phyloP scores from a whole-genome alignment of 345 rosid genomes.

The Eucalyptus globulus region DNA sequence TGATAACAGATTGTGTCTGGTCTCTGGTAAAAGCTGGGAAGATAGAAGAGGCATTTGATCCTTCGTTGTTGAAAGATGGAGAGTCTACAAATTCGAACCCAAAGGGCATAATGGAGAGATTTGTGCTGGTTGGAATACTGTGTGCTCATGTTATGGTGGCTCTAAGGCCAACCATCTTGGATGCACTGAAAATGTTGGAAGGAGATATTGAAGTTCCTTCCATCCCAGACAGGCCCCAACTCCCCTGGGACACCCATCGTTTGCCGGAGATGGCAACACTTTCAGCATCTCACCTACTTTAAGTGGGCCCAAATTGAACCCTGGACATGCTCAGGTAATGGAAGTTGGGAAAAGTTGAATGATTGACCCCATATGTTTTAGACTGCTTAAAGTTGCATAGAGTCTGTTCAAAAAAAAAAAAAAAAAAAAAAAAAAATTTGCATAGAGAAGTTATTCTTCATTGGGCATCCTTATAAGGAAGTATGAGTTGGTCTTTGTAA shows the following conservation, averaged over 20 bases:
- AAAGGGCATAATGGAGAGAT: slow-evolving; percentile 72
- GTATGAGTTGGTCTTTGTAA: neutral
- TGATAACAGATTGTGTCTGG: slow-evolving; percentile 96
- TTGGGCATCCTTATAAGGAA: neutral
- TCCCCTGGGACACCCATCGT: slow-evolving; percentile 42
- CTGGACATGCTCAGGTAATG: slow-evolving; percentile 13
- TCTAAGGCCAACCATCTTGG: slow-evolving; percentile 67
- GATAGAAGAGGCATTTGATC: slow-evolving; percentile 46
- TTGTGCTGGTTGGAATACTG: slow-evolving; percentile 65
- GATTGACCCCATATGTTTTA: neutral
- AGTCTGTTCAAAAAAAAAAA: too few relatives aligned
- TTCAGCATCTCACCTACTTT: too few relatives aligned
- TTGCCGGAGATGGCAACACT: slow-evolving; percentile 6
- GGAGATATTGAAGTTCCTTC: slow-evolving; percentile 80
- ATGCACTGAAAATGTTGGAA: slow-evolving; percentile 85
- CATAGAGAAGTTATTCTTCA: neutral
- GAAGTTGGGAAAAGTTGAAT: neutral
- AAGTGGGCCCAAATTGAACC: slow-evolving; percentile 22
- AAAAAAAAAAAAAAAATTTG: too few relatives aligned
- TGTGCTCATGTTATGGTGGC: slow-evolving; percentile 97
- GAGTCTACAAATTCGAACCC: slow-evolving; percentile 44
- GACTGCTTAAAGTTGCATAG: neutral
- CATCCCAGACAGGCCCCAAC: slow-evolving; percentile 79
- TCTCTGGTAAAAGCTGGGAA: slow-evolving; percentile 65
- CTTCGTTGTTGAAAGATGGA: slow-evolving; percentile 22